Percentiles rank a stretch among this genome's conserved stretches.
phyloP scores from a whole-genome alignment of 1,284 basidiomycete species.

The Trametes versicolor region DNA sequence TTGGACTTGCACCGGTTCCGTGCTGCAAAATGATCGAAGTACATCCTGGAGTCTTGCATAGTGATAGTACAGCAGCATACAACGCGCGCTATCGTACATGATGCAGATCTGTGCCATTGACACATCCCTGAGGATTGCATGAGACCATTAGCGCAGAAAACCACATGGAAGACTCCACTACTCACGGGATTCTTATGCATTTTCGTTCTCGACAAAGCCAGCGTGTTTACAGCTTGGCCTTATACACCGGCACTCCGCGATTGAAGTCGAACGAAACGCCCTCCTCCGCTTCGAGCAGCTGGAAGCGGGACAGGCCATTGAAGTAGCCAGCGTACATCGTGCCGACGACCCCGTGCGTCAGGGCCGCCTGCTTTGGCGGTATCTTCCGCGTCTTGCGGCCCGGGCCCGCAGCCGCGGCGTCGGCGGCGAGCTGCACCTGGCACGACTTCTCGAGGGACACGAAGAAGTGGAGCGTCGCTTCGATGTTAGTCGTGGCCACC shows the following conservation, averaged over 20 bases:
- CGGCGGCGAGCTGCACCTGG: conserved; percentile 60
- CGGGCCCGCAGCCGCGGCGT: conserved; percentile 53
- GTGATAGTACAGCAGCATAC: neutral
- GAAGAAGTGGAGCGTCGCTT: conserved; percentile 52
- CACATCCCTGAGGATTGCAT: neutral
- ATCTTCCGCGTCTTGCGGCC: conserved; percentile 46
- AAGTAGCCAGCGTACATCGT: conserved; percentile 50
- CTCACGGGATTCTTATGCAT: neutral
- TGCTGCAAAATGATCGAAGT: neutral
- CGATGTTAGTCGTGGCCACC: conserved; percentile 54
- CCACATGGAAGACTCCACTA: neutral
- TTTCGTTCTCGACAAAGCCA: neutral
- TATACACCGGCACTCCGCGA: neutral
- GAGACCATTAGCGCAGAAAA: neutral
- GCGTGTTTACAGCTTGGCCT: neutral
- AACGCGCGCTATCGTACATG: neutral
- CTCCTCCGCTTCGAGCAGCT: conserved; percentile 49
- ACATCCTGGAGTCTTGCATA: neutral
- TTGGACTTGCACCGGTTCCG: neutral
- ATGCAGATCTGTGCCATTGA: neutral
- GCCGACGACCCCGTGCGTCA: conserved; percentile 46
- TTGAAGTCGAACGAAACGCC: conserved; percentile 39
- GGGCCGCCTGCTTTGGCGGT: conserved; percentile 37
- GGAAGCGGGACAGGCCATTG: conserved; percentile 49
- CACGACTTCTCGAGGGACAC: conserved; percentile 54